Conservation (phyloP, 352 stramenopile genomes). For the Elongisporangium undulatum region DNA sequence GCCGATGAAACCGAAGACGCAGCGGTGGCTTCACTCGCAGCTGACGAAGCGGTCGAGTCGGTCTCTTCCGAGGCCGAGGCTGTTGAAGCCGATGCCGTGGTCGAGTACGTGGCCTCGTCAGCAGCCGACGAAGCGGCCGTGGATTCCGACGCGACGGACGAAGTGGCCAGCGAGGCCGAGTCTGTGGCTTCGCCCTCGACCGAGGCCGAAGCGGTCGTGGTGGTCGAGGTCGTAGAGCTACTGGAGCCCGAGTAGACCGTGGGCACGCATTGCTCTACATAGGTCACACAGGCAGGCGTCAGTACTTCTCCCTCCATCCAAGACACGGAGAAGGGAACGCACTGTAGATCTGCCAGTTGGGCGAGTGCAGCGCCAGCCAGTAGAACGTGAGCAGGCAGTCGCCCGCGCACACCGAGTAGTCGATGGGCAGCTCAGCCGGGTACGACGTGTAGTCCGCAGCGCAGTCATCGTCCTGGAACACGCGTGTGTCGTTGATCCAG, state of each 20-base stretch:
- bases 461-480: constrained; percentile 40
- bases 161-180: background rate
- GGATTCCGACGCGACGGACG: background rate
- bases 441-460: constrained; percentile 23
- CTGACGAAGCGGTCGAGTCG: background rate
- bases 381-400: constrained; percentile 56
- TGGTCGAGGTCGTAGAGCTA: background rate
- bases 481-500: constrained; percentile 35
- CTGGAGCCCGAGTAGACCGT: constrained; percentile 22
- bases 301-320: background rate
- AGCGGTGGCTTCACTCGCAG: constrained; percentile 5
- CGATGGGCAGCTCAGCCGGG: constrained; percentile 43
- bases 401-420: constrained; percentile 42
- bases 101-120: background rate
- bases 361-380: constrained; percentile 48
- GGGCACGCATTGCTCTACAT: constrained; percentile 25
- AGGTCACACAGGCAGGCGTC: background rate
- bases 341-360: constrained; percentile 53
- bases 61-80: constrained; percentile 6
- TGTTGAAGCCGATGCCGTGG: constrained; percentile 1
- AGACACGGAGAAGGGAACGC: background rate
- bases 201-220: background rate
- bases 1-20: constrained; percentile 5
- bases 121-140: background rate
- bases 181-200: background rate